Base-by-base conservation (phyloP, 805 yeast species). In the Metschnikowia continentalis region DNA sequence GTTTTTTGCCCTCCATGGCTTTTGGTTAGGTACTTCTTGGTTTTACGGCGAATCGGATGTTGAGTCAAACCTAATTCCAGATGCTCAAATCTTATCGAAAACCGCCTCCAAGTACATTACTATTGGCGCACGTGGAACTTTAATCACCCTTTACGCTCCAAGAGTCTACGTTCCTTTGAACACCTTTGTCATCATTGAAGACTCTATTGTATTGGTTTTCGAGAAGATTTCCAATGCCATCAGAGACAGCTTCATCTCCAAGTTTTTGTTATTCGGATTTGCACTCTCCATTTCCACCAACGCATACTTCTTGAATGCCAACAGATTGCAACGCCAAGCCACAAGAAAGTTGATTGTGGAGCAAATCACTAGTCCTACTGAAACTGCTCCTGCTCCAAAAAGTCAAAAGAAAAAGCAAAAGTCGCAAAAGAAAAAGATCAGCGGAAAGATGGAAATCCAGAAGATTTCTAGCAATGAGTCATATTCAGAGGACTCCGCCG, bases 271-370 rank as follows among this genome's bases (percentile, higher is more conserved):
- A 42, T 76, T 87, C 54, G 83, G 82, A 10, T 81, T 91, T 53
- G 83, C 86, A 23, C 71, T 88, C 56, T 87, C 96, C 57, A 79
- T 89, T 49, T 83, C 86, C 5, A 83, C 88, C 56, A 94, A 94
- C 66, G 82, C 87, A 46, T 92, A 91, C 67, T 77, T 94, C 58
- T 78, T 92, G 66, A 89, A 90, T 61, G 94, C 89, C 51, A 86
- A 96, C n/a, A 80, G 88, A 66, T 75, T 78, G 48, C 88, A 86
- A 59, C 74, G 81, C 7, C 68, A 72, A 50, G 69, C 79, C 48
- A 65, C 73, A 35, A 66, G 68, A 49, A 66, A 66, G 46, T 69
- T 72, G 69, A 66, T 74, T 46, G 73, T 68, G 53, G 55, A 77
- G 42, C 75, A 69, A 55, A 62, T 71, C 17, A 56, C 72, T 5